Evolutionary conservation across 2,329 filamentous ascomycete species (phyloP), one percentile per base, ranked within the genome.

Genomic region (Ciborinia camelliae): DNA sequence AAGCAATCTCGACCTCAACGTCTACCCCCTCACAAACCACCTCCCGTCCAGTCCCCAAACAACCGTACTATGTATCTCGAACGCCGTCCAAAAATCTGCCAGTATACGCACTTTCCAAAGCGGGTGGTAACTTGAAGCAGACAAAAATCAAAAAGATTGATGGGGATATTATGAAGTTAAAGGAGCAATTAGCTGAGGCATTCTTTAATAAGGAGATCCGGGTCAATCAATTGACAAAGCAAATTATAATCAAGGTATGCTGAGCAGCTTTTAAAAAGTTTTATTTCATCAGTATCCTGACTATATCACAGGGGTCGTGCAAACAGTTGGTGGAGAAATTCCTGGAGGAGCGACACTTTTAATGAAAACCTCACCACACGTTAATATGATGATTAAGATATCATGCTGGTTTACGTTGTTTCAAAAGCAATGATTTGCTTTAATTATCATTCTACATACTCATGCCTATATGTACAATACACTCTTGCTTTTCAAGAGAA

Each of bases 111-210:
- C 81, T 86, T 69, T 80, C 79, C 69, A 93, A 91, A 79, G 82
- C 86, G 15, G 92, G 92, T 61, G 91, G 91, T 18, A 95, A 90
- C 69, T 82, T 87, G 74, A 85, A 87, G 72, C 78, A 90, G 72
- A 96, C 94, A 6, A 77, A 86, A 64, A 79, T 99, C 64, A 90
- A 92, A 76, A 92, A 90, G 77, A 83, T 94, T 58, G 86, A 91
- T 65, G 95, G 95, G 20, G 84, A 96, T 75, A 73, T 86, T 58
- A 76, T 80, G 39, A 83, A 80, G 3, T 75, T 98, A 68, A 81
- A 85, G 67, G 77, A 82, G 43, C 89, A 92, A 70, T 75, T 98
- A 64, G 78, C 81, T 45, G 73, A 78, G 26, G 82, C 81, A 14
- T 76, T 97, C 50, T 77, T 82, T 30, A 74, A 72, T 45, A 73